Evolutionary conservation across 768 basidiomycete species (phyloP).

Genomic region (Cyclocybe cylindracea): DNA sequence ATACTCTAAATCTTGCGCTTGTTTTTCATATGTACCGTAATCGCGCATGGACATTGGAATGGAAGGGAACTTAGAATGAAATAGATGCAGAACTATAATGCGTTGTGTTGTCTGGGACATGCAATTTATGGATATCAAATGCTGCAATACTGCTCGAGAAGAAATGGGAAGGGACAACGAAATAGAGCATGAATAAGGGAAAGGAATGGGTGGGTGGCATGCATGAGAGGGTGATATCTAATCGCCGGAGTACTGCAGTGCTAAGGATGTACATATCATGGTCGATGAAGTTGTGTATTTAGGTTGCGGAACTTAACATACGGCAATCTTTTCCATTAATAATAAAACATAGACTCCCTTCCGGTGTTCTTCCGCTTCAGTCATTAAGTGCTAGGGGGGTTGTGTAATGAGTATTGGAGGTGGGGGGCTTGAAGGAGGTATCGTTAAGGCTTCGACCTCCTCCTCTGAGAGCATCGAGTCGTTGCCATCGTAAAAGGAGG

Average conservation of each 20-base stretch:
- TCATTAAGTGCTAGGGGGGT: slow-evolving; percentile 20
- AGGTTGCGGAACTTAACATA: background rate
- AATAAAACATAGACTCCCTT: too few species aligned
- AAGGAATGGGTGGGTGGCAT: too few species aligned
- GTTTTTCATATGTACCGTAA: background rate
- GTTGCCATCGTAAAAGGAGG: slow-evolving; percentile 17
- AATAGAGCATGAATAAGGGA: too few species aligned
- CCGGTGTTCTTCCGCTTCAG: too few species aligned
- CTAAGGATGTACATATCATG: too few species aligned
- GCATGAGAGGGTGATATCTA: too few species aligned
- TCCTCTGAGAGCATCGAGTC: slow-evolving; percentile 34
- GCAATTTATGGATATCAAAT: too few species aligned
- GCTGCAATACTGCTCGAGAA: too few species aligned
- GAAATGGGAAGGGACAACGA: too few species aligned
- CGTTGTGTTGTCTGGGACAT: background rate
- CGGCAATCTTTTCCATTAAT: too few species aligned
- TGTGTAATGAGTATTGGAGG: slow-evolving; percentile 40
- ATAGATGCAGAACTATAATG: background rate
- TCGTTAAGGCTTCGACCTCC: slow-evolving; percentile 41
- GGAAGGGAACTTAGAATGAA: background rate
- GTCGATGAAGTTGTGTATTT: background rate
- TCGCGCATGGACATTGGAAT: slow-evolving; percentile 1
- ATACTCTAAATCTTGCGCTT: background rate
- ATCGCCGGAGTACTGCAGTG: too few species aligned
- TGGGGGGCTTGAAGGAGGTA: slow-evolving; percentile 31